Base-by-base conservation (phyloP, 2,329 filamentous ascomycete species). In the Penicillium brasilianum region DNA sequence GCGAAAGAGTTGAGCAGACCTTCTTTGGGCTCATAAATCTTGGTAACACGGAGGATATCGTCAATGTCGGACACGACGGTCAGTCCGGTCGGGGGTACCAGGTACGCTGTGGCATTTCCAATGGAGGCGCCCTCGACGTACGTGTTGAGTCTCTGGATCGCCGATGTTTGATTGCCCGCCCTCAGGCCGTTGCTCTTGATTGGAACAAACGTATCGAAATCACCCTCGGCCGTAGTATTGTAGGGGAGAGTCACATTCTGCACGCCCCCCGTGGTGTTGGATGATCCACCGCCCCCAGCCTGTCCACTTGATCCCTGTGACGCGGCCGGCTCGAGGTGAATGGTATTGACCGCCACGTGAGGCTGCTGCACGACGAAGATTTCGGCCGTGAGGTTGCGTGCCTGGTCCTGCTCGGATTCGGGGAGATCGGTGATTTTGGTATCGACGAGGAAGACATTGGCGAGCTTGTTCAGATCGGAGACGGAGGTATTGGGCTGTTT, bases 41-140 rank as follows among this genome's bases (percentile, higher is more conserved):
- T 91, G 58, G 90, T 93, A 1, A 93, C 79, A n/a, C 90, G 87
- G 0, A 93, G 83, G 60, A 92, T 92, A 71, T 93, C 91, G 67
- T 93, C 90, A 63, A 93, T 91, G 70, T 93, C 91, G 1, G 87
- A 90, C 67, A 93, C 80, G 62, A 93, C 82, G 0, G 90, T 93
- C 22, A 92, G 77, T 18, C 91, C 91, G 14, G 82, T 80, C 0
- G 86, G 80, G 0, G 91, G 90, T 0, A 93, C 89, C 1, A 93
- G 84, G 71, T 91, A 93, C 0, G 89, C 88, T 0, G 90, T 93
- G 5, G 71, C 34, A 53, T 53, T 53, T 14, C 50, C 50, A n/a
- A 41, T 37, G 0, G 50, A 53, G 1, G 50, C 50, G 20, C 50
- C 50, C 3, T 53, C 50, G 1, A 53, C 50, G 9, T 53, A 28